Evolutionary conservation across 768 basidiomycete genomes (phyloP).

Genomic region (Auriculariales sp.): DNA sequence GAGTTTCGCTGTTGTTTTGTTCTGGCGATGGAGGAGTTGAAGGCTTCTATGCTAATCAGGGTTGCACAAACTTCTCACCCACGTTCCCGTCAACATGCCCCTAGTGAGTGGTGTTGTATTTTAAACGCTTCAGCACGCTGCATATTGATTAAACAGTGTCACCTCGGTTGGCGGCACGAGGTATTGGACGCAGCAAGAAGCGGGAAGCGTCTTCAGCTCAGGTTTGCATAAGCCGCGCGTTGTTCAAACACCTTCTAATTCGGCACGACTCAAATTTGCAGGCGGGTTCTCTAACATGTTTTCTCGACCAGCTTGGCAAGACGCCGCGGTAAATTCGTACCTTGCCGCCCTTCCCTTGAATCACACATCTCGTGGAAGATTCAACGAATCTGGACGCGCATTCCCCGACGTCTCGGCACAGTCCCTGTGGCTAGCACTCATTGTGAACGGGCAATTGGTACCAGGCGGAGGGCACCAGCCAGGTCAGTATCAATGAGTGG

Average conservation of each 20-base stretch:
- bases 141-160: conserved; percentile 11
- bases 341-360: conserved; percentile 14
- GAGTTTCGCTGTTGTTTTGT: conserved; percentile 21
- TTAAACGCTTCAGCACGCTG: too few relatives aligned
- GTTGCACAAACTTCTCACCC: conserved; percentile 18
- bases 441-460: neutral
- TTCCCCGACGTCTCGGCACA: neutral
- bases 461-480: conserved; percentile 13
- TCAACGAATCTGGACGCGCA: conserved; percentile 2
- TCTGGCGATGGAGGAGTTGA: conserved; percentile 25
- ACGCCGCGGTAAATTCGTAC: conserved; percentile 7
- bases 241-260: neutral
- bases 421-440: neutral
- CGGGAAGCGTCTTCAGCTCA: conserved; percentile 15
- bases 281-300: conserved; percentile 24
- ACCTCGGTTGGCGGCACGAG: conserved; percentile 23
- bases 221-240: neutral
- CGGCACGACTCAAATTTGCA: conserved; percentile 8
- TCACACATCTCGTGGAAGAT: conserved; percentile 13
- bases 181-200: too few relatives aligned
- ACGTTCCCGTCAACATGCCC: conserved; percentile 23
- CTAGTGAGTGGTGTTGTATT: conserved; percentile 11
- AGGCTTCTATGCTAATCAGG: conserved; percentile 13
- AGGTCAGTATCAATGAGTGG: conserved; percentile 11
- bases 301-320: conserved; percentile 8